Evolutionary conservation across 2,329 filamentous ascomycete genomes (phyloP).

Genomic region (Mollisia scopiformis): DNA sequence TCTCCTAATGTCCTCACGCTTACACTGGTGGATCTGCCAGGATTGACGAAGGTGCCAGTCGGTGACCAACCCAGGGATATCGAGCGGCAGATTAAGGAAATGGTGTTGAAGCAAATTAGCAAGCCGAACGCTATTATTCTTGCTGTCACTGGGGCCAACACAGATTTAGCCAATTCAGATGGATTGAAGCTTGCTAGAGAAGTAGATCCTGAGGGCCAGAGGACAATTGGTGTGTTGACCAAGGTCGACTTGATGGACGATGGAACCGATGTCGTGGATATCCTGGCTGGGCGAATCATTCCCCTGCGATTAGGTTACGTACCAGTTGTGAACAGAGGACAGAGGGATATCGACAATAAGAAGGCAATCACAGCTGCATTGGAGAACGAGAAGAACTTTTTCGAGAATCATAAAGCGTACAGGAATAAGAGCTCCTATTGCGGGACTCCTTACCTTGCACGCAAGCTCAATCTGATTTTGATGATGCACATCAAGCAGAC

Average conservation of each 20-base stretch:
- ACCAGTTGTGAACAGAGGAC: slow-evolving; percentile 95
- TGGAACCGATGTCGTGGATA: slow-evolving; percentile 97
- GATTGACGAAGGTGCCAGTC: slow-evolving; percentile 94
- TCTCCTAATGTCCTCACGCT: slow-evolving; percentile 97
- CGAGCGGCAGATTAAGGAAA: slow-evolving; percentile 93
- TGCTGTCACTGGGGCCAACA: slow-evolving; percentile 94
- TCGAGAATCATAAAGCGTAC: slow-evolving; percentile 98
- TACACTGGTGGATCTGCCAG: slow-evolving; percentile 94
- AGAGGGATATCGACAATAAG: slow-evolving; percentile 98
- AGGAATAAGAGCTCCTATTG: slow-evolving; percentile 98
- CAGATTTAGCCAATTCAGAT: slow-evolving; percentile 98
- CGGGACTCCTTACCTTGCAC: slow-evolving; percentile 93
- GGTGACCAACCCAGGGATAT: slow-evolving; percentile 97
- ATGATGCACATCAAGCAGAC: slow-evolving; percentile 99
- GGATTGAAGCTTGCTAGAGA: slow-evolving; percentile 94
- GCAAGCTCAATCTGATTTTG: slow-evolving; percentile 96
- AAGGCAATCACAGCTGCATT: slow-evolving; percentile 89
- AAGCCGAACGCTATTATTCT: slow-evolving; percentile 98
- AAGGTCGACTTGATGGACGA: slow-evolving; percentile 99
- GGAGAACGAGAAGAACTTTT: slow-evolving; percentile 94
- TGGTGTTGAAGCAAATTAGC: slow-evolving; percentile 98
- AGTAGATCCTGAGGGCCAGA: slow-evolving; percentile 95
- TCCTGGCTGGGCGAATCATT: slow-evolving; percentile 96
- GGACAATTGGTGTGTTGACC: slow-evolving; percentile 96
- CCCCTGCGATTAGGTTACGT: slow-evolving; percentile 93